A percentile compares a stretch with the other conserved stretches of the same genome.
Conservation (phyloP, 140 eudicot genomes). For the Ambrosia hybrid region DNA sequence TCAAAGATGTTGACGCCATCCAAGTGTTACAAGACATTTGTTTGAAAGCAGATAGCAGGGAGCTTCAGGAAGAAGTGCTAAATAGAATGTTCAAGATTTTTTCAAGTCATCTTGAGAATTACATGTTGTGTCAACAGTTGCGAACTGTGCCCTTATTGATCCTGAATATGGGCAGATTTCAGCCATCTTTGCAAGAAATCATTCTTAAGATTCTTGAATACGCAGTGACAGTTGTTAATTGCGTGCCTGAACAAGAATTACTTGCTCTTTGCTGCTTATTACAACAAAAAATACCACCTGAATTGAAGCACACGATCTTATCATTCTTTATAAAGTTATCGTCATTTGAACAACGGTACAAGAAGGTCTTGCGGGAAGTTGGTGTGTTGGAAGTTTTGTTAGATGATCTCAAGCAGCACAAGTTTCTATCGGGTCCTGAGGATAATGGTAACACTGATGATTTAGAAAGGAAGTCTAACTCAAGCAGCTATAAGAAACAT, state of each 20-base stretch:
- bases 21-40: constrained; percentile 96
- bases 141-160: constrained; percentile 94
- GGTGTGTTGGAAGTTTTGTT: constrained; percentile 92
- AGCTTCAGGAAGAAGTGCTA: constrained; percentile 81
- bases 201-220: constrained; percentile 92
- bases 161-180: constrained; percentile 92
- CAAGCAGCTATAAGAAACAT: constrained; percentile 81
- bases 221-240: constrained; percentile 97
- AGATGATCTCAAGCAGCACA: constrained; percentile 92
- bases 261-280: constrained; percentile 93
- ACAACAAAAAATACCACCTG: constrained; percentile 87
- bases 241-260: constrained; percentile 94
- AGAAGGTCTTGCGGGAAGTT: constrained; percentile 87
- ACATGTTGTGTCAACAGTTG: constrained; percentile 86
- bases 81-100: constrained; percentile 91
- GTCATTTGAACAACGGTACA: constrained; percentile 95
- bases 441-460: constrained; percentile 52
- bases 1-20: constrained; percentile 90
- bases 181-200: constrained; percentile 81
- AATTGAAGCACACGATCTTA: constrained; percentile 70
- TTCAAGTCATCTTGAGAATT: constrained; percentile 91
- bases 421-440: constrained; percentile 63
- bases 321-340: constrained; percentile 81
- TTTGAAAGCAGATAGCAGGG: constrained; percentile 80
- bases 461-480: constrained; percentile 61